Evolutionary conservation across 169 alveolate genomes (phyloP), one percentile per base, ranked within the genome.

Genomic region (Eimeria acervulina): DNA sequence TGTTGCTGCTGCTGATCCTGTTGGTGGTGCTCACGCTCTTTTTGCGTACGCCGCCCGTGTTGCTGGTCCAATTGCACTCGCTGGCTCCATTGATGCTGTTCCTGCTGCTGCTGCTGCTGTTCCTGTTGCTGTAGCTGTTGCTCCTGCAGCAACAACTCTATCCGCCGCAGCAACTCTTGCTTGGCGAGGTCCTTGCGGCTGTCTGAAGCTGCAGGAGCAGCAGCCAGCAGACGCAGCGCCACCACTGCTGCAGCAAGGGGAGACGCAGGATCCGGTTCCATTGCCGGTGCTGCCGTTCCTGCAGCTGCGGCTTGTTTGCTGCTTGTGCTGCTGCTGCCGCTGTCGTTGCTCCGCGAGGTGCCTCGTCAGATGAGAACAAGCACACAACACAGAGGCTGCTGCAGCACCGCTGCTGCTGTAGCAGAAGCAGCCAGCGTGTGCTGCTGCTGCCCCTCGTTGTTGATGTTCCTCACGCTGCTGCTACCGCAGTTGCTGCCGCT

Each of bases 111-210:
- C 66, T n/a, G 89, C 89, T 80, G 66, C 40, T 80, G 72, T 47
- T 44, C 68, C 70, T 47, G 90, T 26, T 51, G 61, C 72, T 47
- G 90, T 72, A 47, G 72, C 28, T 81, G 90, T 36, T 40, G 93
- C 80, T 42, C 52, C 36, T 52, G 93, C 80, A 84, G 26, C 80
- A 84, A 23, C 78, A 84, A 68, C n/a, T 84, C 93, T 51, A 84
- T 51, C 31, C 93, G 78, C 59, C 93, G 93, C 59, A 84, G 93
- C 74, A 84, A n/a, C 80, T 84, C 59, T n/a, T 84, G 93, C 93
- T 84, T 84, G 13, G 93, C 93, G n/a, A 84, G 93, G n/a, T 84
- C 93, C 42, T 55, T 31, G 5, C 93, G 74, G 76, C 93, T 84
- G 93, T 84, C 76, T 55, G 93, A 31, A 59, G 93, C 55, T 4